Percentiles rank a stretch among this genome's conserved stretches.
These are phyloP conservation scores for Phytophthora constricta DNA, from an alignment of 352 stramenopile species.

Conservation along the genomic window DNA sequence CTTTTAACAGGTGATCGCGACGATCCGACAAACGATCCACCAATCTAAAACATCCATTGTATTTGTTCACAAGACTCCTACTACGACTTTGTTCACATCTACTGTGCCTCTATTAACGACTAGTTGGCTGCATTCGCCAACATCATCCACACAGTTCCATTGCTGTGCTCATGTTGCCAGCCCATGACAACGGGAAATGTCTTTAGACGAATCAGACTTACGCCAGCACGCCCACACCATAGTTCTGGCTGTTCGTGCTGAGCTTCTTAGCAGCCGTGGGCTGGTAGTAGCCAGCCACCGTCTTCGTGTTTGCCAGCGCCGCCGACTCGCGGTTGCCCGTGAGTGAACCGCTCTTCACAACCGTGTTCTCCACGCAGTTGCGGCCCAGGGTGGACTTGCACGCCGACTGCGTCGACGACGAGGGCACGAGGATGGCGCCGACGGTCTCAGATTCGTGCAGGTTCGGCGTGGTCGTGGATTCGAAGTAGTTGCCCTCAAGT, in stretches of 20 bases:
- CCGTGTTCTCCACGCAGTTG: constrained; percentile 27
- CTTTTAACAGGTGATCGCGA: too few relatives aligned
- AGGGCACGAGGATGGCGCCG: constrained; percentile 9
- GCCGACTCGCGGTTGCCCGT: constrained; percentile 15
- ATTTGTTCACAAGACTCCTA: too few relatives aligned
- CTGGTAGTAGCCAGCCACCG: constrained; percentile 19
- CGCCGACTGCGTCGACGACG: constrained; percentile 13
- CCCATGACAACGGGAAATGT: not conserved
- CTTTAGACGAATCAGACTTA: not conserved
- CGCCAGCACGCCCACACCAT: constrained; percentile 16
- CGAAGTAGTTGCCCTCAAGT: constrained; percentile 46
- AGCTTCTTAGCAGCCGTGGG: constrained; percentile 13
- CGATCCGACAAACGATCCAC: too few relatives aligned
- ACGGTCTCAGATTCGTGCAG: constrained; percentile 17
- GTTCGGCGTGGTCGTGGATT: constrained; percentile 21
- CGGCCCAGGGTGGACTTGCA: constrained; percentile 35
- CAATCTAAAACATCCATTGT: too few relatives aligned
- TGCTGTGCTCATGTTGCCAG: not conserved
- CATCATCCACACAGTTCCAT: not conserved
- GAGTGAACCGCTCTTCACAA: constrained; percentile 22
- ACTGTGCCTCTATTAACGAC: not conserved
- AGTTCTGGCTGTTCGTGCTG: constrained; percentile 29
- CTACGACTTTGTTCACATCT: not conserved
- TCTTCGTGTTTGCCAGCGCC: constrained; percentile 7
- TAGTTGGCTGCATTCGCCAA: not conserved